Conservation (phyloP, 2,329 filamentous ascomycete species). For the Verticillium nubilum region DNA sequence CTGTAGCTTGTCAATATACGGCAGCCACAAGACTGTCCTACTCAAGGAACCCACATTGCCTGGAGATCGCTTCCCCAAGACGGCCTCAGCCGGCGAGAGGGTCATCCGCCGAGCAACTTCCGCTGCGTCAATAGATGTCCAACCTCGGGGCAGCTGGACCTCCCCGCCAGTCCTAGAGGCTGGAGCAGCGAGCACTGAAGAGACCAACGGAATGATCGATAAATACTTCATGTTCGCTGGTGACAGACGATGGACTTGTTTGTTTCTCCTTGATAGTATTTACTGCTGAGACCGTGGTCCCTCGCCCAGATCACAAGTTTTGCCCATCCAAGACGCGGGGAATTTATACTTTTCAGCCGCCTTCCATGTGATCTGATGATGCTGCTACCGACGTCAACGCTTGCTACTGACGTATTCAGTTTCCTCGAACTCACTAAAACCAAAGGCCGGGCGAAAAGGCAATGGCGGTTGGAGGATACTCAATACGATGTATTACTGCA, state of each 20-base stretch:
- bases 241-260: neutral
- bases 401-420: neutral
- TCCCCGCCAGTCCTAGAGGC: neutral
- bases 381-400: neutral
- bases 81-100: neutral
- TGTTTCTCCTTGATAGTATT: neutral
- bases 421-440: neutral
- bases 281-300: neutral
- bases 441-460: neutral
- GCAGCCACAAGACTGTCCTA: neutral
- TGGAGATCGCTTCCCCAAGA: neutral
- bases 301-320: no score
- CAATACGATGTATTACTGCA: neutral
- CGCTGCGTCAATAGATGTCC: neutral
- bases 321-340: neutral
- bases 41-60: neutral
- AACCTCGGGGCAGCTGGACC: neutral
- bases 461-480: neutral
- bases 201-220: neutral
- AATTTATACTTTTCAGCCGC: neutral
- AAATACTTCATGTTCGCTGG: constrained; percentile 5
- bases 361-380: neutral
- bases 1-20: neutral
- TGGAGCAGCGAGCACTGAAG: neutral
- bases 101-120: neutral